Evolutionary conservation across 176 grass and related monocot genomes (phyloP).

Genomic region (Avena eriantha): DNA sequence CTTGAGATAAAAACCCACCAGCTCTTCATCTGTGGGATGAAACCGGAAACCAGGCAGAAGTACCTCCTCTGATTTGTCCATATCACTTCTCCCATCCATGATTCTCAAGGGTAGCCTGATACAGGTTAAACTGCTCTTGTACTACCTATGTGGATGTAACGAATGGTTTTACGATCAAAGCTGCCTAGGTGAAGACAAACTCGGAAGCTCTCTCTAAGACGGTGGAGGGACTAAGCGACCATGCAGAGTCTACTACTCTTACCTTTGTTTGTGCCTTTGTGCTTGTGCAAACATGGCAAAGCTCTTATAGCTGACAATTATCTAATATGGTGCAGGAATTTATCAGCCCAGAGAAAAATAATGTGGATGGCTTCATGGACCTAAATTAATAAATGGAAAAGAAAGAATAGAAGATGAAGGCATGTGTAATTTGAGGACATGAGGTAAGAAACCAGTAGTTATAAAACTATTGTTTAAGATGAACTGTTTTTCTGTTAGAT

Average conservation of each 20-base stretch:
- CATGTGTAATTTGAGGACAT: slow-evolving; percentile 7
- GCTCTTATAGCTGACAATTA: slow-evolving; percentile 7
- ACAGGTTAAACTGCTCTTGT: slow-evolving; percentile 22
- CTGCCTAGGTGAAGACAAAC: slow-evolving; percentile 15
- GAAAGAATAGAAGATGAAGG: neutral
- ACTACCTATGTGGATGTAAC: slow-evolving; percentile 37
- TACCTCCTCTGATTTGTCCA: slow-evolving; percentile 61
- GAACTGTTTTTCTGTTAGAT: slow-evolving; percentile 16
- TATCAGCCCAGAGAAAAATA: neutral
- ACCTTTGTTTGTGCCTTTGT: slow-evolving; percentile 32
- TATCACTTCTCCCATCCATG: slow-evolving; percentile 57
- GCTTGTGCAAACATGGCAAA: slow-evolving; percentile 19
- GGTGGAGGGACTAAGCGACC: neutral
- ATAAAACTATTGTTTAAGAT: slow-evolving; percentile 21
- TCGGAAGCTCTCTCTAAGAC: neutral
- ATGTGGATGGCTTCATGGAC: neutral
- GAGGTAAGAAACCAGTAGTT: slow-evolving; percentile 22
- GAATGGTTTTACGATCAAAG: slow-evolving; percentile 38
- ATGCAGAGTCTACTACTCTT: slow-evolving; percentile 9
- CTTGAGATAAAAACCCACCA: slow-evolving; percentile 69
- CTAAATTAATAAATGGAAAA: slow-evolving; percentile 2
- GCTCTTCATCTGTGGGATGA: slow-evolving; percentile 79
- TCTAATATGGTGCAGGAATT: slow-evolving; percentile 12
- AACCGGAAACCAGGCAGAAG: slow-evolving; percentile 72
- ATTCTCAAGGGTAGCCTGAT: slow-evolving; percentile 3